Base-by-base conservation (phyloP, 176 grass and related monocot genomes). In the Cocos nucifera region DNA sequence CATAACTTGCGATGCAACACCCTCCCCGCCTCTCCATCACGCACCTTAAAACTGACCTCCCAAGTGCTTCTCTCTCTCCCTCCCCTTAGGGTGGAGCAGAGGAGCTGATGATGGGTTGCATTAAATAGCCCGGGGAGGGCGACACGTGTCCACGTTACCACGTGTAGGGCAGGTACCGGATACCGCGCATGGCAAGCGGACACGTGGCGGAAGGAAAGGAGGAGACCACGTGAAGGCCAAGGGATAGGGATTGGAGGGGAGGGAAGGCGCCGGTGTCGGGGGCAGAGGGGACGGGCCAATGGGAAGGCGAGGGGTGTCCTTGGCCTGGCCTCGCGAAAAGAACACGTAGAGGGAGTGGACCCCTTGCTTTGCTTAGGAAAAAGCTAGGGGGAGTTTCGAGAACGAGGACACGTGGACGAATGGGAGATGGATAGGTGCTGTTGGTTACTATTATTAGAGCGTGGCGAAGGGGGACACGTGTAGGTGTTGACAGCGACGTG, bases 1-100 rank as follows among this genome's bases (percentile, higher is more conserved):
- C 77, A 4, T 66, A 67, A 3, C 58, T 63, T 9, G 67, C 69
- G 1, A 82, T 50, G 51, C 84, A 82, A 9, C 87, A 97, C 16
- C 80, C 84, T 22, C 74, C 89, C 59, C 82, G 79, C 63, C 80
- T 79, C 77, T 88, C 84, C 80, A 85, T 88, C 6, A 19, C 7
- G 22, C 15, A 3, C 44, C 19, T 9, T 3, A 4, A 9, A 51
- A 30, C 9, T 25, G 19, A 19, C 6, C 5, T n/a, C 16, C 5
- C 15, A 22, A 15, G 6, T 14, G 6, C 10, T 63, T 22, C 10
- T 20, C 2, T 29, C n/a, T 21, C 21, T 21, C 21, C 1, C 56
- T 28, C 64, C 22, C 9, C 59, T 69, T 50, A 1, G 21, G 79
- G 16, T n/a, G 25, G 2, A 54, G 16, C 20, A 39, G 3, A 29